Conservation (phyloP, 2,329 filamentous ascomycete species). For the Diaporthe sp. region DNA sequence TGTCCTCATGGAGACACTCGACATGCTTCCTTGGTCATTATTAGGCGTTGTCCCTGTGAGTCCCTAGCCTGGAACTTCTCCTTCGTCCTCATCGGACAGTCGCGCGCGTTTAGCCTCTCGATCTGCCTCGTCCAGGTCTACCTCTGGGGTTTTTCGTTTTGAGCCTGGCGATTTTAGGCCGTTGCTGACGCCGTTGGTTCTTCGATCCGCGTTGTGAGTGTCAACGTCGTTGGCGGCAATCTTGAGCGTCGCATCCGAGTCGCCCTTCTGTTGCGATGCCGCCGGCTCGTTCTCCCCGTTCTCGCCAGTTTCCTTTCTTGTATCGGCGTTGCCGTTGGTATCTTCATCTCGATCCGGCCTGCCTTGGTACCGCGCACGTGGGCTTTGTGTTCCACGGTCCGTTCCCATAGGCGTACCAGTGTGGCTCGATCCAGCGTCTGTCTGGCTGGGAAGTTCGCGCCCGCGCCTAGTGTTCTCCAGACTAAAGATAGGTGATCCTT, state of each 20-base stretch:
- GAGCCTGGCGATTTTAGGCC: constrained; percentile 45
- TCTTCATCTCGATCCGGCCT: constrained; percentile 42
- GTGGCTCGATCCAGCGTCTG: constrained; percentile 60
- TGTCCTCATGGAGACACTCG: background rate
- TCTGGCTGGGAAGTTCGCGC: constrained; percentile 55
- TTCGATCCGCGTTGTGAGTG: constrained; percentile 41
- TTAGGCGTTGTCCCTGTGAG: background rate
- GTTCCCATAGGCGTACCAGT: constrained; percentile 62
- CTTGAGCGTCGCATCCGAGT: constrained; percentile 50
- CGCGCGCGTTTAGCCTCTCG: constrained; percentile 44
- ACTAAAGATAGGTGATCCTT: constrained; percentile 65
- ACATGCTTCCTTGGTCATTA: background rate
- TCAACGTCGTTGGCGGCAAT: constrained; percentile 48
- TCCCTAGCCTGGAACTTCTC: constrained; percentile 39
- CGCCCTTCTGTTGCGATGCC: constrained; percentile 42
- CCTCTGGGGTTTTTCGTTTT: constrained; percentile 47
- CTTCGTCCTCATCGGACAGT: constrained; percentile 45
- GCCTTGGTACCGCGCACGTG: constrained; percentile 55
- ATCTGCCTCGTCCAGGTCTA: constrained; percentile 41
- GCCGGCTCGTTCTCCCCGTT: constrained; percentile 33
- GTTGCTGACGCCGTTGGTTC: constrained; percentile 39
- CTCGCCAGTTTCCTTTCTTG: constrained; percentile 37
- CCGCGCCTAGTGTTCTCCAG: constrained; percentile 68
- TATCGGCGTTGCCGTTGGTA: constrained; percentile 51
- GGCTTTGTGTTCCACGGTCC: constrained; percentile 64